Evolutionary conservation across 257 asterid species (phyloP), one percentile per base, ranked within the genome.

Genomic region (Solanum commersonii): DNA sequence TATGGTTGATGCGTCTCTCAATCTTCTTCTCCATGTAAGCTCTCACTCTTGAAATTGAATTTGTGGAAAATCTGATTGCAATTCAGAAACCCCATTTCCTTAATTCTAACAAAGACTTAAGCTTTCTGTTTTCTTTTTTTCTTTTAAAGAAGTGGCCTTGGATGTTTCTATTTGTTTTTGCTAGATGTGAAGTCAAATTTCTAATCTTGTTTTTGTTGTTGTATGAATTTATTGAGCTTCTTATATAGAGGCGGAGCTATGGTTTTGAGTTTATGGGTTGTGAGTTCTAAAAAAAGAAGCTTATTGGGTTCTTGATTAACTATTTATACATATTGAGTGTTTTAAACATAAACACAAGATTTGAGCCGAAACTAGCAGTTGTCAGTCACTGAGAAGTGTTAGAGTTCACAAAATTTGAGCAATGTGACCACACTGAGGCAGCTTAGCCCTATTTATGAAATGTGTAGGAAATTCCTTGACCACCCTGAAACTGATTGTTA

Each of bases 1-100:
- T 31, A 49, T 49, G 86, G 86, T 82, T 52, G 67, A 82, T 82
- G 86, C 31, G 44, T 8, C 86, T 82, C 86, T 82, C 86, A 31
- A 31, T 94, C 89, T 90, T 90, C 77, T 88, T 88, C 87, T 90
- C 91, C 72, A 60, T 89, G 96, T 94, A 91, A 91, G 95, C 91
- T 87, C 83, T 27, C 35, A 34, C 10, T 31, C 25, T 29, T 8
- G 25, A 15, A 25, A 25, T 79, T 79, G n/a, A 6, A 44, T 44
- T 15, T 79, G 60, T 1, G n/a, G 14, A 23, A 77, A 6, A 12
- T 38, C 13, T 42, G 63, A 14, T 34, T 49, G 70, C 8, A 49
- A 49, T 82, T 31, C 31, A 27, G 18, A 44, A 79, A 27, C 40
- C 67, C 85, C 67, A 46, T 79, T 46, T 79, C 38, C 38, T 16